These are phyloP conservation scores for Stephania yunnanensis DNA, from an alignment of 164 flowering plant species.

Conservation along the genomic window DNA sequence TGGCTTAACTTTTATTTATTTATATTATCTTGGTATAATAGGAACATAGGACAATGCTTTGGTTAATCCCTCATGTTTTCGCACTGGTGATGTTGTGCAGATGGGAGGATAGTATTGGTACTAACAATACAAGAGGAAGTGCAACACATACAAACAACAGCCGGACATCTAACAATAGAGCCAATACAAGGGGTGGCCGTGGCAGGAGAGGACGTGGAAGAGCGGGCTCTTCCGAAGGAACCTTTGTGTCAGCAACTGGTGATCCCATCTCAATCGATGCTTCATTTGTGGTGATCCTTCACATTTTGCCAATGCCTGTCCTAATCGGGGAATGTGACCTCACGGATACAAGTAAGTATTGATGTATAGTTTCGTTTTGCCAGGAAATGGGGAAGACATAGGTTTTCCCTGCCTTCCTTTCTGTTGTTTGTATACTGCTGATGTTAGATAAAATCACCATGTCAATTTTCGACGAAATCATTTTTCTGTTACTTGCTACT, in stretches of 20 bases:
- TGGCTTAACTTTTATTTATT: not conserved
- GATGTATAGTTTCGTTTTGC: not conserved
- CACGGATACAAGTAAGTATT: not conserved
- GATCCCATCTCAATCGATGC: slow-evolving; percentile 77
- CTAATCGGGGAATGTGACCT: slow-evolving; percentile 41
- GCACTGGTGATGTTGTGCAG: slow-evolving; percentile 28
- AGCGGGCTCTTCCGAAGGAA: slow-evolving; percentile 17
- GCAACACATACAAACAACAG: slow-evolving; percentile 13
- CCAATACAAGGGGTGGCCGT: slow-evolving; percentile 41
- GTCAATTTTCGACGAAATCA: no score
- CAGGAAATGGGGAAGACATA: not conserved
- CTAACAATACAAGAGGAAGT: slow-evolving; percentile 21
- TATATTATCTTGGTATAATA: no score
- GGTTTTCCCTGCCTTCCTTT: not conserved
- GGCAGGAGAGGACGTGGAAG: slow-evolving; percentile 47
- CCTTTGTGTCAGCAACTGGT: slow-evolving; percentile 86
- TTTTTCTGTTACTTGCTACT: not conserved
- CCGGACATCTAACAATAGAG: slow-evolving; percentile 26
- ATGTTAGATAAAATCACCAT: no score
- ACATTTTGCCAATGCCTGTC: slow-evolving; percentile 86
- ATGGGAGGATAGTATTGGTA: slow-evolving; percentile 62
- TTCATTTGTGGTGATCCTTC: slow-evolving; percentile 85
- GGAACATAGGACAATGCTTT: no score
- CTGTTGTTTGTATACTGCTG: no score
- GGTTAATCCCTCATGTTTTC: not conserved